Evolutionary conservation across 2,329 filamentous ascomycete genomes (phyloP).

Genomic region (Emergomyces pasteurianus): DNA sequence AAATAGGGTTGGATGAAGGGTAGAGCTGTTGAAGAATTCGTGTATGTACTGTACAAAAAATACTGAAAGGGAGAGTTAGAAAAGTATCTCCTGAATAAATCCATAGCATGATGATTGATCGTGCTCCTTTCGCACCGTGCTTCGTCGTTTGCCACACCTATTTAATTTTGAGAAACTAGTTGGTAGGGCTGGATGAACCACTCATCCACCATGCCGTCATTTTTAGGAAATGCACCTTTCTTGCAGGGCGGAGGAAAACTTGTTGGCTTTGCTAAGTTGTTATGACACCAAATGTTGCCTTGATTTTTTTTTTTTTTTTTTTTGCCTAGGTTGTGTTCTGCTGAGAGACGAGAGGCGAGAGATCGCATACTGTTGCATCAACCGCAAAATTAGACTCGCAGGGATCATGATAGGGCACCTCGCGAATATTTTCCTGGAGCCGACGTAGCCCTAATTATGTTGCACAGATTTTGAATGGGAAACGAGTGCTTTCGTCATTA

Average conservation of each 20-base stretch:
- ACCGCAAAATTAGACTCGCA: neutral
- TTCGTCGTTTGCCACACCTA: neutral
- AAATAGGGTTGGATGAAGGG: no score
- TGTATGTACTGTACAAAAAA: no score
- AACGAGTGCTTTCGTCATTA: no score
- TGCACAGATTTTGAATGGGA: neutral
- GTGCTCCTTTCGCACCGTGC: neutral
- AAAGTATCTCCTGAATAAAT: neutral
- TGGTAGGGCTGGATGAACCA: neutral
- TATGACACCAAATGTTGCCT: no score
- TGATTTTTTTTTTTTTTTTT: neutral
- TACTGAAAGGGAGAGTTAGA: no score
- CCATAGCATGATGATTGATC: neutral
- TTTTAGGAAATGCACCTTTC: no score
- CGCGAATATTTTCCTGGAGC: neutral
- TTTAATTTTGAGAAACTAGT: no score
- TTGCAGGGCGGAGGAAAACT: no score
- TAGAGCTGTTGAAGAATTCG: no score
- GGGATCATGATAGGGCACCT: neutral
- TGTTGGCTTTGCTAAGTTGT: no score
- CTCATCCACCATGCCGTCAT: neutral
- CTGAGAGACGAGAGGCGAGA: no score
- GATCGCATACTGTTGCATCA: neutral
- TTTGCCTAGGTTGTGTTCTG: neutral
- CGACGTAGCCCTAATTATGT: no score